phyloP scores from a whole-genome alignment of 192 early-diverging fungal species.

The Backusella circina region DNA sequence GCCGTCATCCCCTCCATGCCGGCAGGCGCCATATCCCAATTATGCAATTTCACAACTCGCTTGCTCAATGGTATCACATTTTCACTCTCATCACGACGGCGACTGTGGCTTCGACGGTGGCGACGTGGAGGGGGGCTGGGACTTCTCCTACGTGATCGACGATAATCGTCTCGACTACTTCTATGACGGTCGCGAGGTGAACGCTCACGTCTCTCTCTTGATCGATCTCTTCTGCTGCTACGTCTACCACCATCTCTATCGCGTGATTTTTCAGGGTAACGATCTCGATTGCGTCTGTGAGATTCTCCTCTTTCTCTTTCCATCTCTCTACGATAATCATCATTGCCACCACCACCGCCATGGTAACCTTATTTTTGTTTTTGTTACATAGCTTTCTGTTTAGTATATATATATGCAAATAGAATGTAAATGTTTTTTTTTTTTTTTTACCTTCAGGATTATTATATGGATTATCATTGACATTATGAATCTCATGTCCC shows the following conservation, averaged over 20 bases:
- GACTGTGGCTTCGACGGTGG: conserved; percentile 39
- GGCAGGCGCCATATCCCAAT: conserved; percentile 90
- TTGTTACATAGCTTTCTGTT: neutral
- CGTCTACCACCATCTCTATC: neutral
- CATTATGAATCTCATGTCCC: neutral
- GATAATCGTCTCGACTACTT: conserved; percentile 25
- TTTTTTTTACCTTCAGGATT: neutral
- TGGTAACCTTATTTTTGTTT: neutral
- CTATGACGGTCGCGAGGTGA: conserved; percentile 10
- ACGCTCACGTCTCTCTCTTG: neutral
- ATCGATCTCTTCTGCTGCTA: neutral
- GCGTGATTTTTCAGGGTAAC: neutral
- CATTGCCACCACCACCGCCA: neutral
- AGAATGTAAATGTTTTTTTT: neutral
- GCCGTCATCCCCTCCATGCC: conserved; percentile 86
- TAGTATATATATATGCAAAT: too few species aligned
- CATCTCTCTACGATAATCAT: conserved; percentile 7
- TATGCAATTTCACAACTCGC: conserved; percentile 72
- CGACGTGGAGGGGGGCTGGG: conserved; percentile 16
- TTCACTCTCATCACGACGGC: conserved; percentile 4
- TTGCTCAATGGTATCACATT: conserved; percentile 73
- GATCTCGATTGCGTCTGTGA: conserved; percentile 3
- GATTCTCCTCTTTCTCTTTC: neutral
- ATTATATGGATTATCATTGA: neutral
- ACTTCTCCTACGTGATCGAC: conserved; percentile 35